These are phyloP conservation scores for Saposhnikovia divaricata DNA, from an alignment of 129 eudicot genomes.

Conservation along the genomic window DNA sequence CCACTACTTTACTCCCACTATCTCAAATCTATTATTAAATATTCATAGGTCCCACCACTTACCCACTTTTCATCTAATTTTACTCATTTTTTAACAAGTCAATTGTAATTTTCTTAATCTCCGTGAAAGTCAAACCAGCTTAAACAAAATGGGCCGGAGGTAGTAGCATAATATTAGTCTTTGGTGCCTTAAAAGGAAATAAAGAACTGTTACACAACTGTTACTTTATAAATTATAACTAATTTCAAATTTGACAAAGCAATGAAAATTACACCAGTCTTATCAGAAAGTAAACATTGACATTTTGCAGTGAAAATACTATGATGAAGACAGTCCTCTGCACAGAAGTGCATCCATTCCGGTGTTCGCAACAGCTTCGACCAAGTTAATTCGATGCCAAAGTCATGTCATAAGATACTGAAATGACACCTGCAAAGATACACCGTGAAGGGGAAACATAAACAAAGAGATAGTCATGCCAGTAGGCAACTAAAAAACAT, in stretches of 20 bases:
- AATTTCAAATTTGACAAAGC: neutral
- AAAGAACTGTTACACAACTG: too few species aligned
- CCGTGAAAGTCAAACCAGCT: too few species aligned
- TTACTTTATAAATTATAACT: neutral
- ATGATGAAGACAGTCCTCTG: neutral
- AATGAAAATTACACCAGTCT: neutral
- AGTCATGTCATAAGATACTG: slow-evolving; percentile 34
- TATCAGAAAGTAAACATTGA: neutral
- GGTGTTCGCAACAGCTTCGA: neutral
- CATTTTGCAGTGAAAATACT: neutral
- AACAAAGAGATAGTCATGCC: too few species aligned
- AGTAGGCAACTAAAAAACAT: neutral
- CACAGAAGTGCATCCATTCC: neutral
- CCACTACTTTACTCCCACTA: too few species aligned
- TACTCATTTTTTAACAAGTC: too few species aligned
- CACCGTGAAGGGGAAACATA: neutral
- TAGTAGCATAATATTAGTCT: too few species aligned
- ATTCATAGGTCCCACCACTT: too few species aligned
- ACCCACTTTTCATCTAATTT: too few species aligned
- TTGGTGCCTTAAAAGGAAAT: too few species aligned
- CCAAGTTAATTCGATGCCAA: neutral
- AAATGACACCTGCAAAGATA: slow-evolving; percentile 60
- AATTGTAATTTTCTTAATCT: too few species aligned
- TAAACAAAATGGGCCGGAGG: too few species aligned
- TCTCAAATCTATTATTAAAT: too few species aligned